phyloP scores from a whole-genome alignment of 1,284 basidiomycete genomes.

The Leccinum fuscescens region DNA sequence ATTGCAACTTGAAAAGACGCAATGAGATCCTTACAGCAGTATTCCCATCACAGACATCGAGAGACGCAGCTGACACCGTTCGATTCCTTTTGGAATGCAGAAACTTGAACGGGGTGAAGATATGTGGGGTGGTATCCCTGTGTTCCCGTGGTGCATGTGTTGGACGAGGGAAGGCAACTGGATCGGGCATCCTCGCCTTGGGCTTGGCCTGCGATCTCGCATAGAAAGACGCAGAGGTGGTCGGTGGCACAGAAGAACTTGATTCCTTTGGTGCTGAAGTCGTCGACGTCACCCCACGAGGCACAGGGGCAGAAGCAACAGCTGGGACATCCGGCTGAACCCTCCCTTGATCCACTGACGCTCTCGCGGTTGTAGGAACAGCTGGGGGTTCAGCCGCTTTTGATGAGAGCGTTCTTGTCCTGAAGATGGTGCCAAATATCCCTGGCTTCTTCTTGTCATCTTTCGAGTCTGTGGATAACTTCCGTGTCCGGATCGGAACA shows the following conservation, averaged over 20 bases:
- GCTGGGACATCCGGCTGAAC: slow-evolving; percentile 11
- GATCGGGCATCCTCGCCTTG: slow-evolving; percentile 31
- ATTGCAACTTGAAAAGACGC: slow-evolving; percentile 1
- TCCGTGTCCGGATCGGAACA: slow-evolving; percentile 25
- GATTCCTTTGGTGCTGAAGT: slow-evolving; percentile 18
- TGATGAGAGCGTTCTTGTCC: slow-evolving; percentile 34
- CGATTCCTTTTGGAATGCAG: slow-evolving; percentile 54
- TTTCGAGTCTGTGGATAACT: slow-evolving; percentile 33
- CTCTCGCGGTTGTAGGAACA: slow-evolving; percentile 16
- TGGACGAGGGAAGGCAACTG: slow-evolving; percentile 20
- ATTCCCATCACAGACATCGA: slow-evolving; percentile 71
- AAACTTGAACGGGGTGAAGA: slow-evolving; percentile 62
- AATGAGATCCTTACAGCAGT: slow-evolving; percentile 52
- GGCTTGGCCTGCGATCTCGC: slow-evolving; percentile 17
- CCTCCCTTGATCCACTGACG: slow-evolving; percentile 25
- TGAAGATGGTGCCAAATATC: slow-evolving; percentile 30
- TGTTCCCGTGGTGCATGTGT: slow-evolving; percentile 29
- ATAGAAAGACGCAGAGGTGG: slow-evolving; percentile 7
- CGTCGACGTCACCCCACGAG: slow-evolving; percentile 16
- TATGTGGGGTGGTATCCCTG: slow-evolving; percentile 43
- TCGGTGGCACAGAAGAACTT: slow-evolving; percentile 4
- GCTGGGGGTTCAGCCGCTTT: slow-evolving; percentile 25
- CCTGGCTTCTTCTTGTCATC: slow-evolving; percentile 33
- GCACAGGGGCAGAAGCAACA: slow-evolving; percentile 4
- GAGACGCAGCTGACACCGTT: slow-evolving; percentile 68